A percentile compares a stretch with the other conserved stretches of the same genome.
Evolutionary conservation across 169 alveolate species (phyloP).

Genomic region (Plasmodium coatneyi): DNA sequence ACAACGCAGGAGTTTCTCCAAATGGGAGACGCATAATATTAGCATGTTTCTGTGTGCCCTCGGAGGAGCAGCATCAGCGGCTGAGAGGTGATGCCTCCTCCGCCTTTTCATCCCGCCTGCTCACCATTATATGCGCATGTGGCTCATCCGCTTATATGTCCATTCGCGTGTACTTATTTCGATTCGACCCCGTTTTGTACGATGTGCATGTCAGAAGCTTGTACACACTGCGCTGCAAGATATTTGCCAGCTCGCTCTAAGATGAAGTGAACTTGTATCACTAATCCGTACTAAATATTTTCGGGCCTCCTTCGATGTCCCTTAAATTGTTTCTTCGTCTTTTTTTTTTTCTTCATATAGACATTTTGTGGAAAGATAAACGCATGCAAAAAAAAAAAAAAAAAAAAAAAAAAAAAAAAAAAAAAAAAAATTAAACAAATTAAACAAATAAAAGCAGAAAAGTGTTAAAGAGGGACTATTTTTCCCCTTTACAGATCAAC

Average conservation of each 20-base stretch:
- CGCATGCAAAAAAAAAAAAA: background rate
- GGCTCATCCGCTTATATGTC: background rate
- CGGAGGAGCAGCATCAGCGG: background rate
- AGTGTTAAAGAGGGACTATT: background rate
- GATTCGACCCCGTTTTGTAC: background rate
- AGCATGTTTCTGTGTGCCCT: background rate
- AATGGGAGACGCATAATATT: background rate
- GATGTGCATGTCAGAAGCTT: background rate
- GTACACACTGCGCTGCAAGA: background rate
- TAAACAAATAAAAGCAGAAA: background rate
- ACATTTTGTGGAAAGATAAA: background rate
- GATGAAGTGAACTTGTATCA: background rate
- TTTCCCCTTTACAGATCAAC: background rate
- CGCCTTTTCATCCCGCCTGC: background rate
- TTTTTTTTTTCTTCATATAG: background rate
- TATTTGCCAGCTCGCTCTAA: background rate
- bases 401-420: background rate
- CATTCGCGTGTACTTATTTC: background rate
- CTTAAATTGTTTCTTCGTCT: conserved; percentile 4
- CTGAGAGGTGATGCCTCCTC: background rate
- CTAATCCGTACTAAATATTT: background rate
- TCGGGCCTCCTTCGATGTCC: background rate
- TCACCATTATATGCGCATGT: background rate
- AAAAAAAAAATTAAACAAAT: background rate
- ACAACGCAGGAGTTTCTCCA: background rate